Conservation (phyloP, 75 land plant species). For the Cunninghamia lanceolata region DNA sequence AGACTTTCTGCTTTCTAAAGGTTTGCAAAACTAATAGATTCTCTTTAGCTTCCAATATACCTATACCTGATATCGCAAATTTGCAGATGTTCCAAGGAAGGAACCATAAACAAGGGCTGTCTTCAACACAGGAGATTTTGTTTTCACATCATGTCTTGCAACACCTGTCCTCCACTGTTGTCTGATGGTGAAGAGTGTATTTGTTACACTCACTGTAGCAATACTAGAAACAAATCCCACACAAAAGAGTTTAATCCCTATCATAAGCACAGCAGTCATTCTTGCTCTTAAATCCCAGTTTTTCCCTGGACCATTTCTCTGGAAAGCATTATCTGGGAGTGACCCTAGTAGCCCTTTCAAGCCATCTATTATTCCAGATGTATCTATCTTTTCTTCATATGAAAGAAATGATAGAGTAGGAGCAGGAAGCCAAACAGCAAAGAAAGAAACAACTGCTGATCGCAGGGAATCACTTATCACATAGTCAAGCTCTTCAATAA, state of each 20-base stretch:
- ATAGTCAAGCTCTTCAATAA: constrained; percentile 87
- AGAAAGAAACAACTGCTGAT: constrained; percentile 86
- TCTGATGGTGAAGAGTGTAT: constrained; percentile 43
- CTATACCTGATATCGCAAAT: constrained; percentile 85
- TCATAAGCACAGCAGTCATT: constrained; percentile 66
- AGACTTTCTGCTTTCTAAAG: not conserved
- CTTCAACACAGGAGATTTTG: constrained; percentile 72
- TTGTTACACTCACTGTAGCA: constrained; percentile 78
- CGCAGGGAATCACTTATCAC: constrained; percentile 80
- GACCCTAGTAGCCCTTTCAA: constrained; percentile 69
- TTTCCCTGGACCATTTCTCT: constrained; percentile 59
- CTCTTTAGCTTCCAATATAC: not conserved
- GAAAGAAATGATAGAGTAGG: constrained; percentile 84
- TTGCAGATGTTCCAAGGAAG: constrained; percentile 87
- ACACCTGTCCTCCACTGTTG: constrained; percentile 32
- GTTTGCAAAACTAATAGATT: not conserved
- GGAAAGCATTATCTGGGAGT: constrained; percentile 92
- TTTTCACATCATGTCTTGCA: constrained; percentile 18
- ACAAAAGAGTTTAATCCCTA: constrained; percentile 80
- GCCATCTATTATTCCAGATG: constrained; percentile 43
- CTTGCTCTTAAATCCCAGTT: constrained; percentile 75
- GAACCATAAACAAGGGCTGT: constrained; percentile 73
- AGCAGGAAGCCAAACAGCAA: constrained; percentile 98
- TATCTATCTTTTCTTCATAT: constrained; percentile 31
- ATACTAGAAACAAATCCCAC: constrained; percentile 89